Evolutionary conservation across 2,329 filamentous ascomycete genomes (phyloP).

Genomic region (Trichoderma atrobrunneum): DNA sequence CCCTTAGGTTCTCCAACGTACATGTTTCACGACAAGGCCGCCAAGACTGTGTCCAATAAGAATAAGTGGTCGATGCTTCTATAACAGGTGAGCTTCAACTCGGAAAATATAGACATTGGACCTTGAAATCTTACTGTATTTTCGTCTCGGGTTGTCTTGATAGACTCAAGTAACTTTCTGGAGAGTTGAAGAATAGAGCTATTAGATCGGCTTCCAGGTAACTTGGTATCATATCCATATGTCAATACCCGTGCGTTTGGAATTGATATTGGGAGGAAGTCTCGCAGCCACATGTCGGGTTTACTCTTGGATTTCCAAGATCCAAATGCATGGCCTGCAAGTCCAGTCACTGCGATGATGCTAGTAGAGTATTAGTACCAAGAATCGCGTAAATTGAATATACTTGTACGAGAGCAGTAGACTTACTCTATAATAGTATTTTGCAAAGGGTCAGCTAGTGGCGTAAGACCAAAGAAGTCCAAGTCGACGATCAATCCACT

Average conservation of each 20-base stretch:
- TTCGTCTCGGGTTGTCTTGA: conserved; percentile 1
- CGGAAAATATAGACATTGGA: accelerated
- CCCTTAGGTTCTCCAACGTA: not conserved
- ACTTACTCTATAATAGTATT: not conserved
- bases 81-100: not conserved
- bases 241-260: conserved; percentile 27
- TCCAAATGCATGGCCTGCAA: conserved; percentile 30
- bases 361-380: not conserved
- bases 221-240: conserved; percentile 32
- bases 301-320: conserved; percentile 29
- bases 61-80: conserved; percentile 18
- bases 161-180: not conserved
- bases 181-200: conserved; percentile 19
- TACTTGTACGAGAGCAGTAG: not conserved
- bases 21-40: conserved; percentile 27
- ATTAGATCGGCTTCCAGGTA: conserved; percentile 25
- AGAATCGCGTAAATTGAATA: too few species aligned
- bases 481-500: not conserved
- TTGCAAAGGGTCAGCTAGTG: not conserved
- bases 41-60: conserved; percentile 25
- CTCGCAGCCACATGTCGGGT: conserved; percentile 31
- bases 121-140: not conserved
- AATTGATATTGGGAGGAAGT: conserved; percentile 28
- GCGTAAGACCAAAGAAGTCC: not conserved
- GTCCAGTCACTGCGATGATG: conserved; percentile 30